Percentiles rank a stretch among this genome's conserved stretches.
Evolutionary conservation across 2,329 filamentous ascomycete genomes (phyloP).

Genomic region (Dactylonectria macrodidyma): DNA sequence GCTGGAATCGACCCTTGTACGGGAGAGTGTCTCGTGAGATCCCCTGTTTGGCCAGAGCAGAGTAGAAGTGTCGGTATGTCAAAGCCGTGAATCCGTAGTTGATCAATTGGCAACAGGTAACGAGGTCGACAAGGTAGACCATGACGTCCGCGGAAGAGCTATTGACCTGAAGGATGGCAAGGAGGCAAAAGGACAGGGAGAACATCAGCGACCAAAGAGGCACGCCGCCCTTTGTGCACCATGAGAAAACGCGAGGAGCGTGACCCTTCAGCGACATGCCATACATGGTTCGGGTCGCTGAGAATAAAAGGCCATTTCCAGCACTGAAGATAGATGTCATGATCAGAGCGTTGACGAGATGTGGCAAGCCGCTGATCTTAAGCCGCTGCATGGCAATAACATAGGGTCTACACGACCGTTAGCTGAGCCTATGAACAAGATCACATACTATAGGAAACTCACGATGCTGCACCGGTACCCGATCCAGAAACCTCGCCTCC

Average conservation of each 20-base stretch:
- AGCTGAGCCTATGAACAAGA: background rate
- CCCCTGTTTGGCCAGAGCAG: constrained; percentile 24
- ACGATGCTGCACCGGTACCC: constrained; percentile 26
- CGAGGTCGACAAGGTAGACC: constrained; percentile 31
- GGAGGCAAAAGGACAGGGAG: constrained; percentile 27
- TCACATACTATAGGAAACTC: background rate
- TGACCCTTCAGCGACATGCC: constrained; percentile 61
- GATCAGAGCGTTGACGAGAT: constrained; percentile 66
- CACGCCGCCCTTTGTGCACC: constrained; percentile 23
- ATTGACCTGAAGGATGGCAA: constrained; percentile 35
- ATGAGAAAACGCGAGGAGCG: constrained; percentile 48
- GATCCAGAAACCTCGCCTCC: constrained; percentile 18
- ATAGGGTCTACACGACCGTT: constrained; percentile 7
- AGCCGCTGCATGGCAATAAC: constrained; percentile 27
- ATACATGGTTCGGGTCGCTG: constrained; percentile 41
- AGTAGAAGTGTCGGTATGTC: constrained; percentile 32
- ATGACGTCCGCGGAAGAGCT: constrained; percentile 32
- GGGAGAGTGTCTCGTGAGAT: constrained; percentile 30
- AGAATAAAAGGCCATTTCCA: constrained; percentile 69
- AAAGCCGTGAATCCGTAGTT: constrained; percentile 35
- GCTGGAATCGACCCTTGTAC: constrained; percentile 33
- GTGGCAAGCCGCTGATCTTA: constrained; percentile 60
- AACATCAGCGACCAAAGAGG: constrained; percentile 25
- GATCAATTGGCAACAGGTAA: constrained; percentile 33
- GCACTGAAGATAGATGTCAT: constrained; percentile 63